Base-by-base conservation (phyloP, 2,329 filamentous ascomycete species). In the Diplocarpon rosae region DNA sequence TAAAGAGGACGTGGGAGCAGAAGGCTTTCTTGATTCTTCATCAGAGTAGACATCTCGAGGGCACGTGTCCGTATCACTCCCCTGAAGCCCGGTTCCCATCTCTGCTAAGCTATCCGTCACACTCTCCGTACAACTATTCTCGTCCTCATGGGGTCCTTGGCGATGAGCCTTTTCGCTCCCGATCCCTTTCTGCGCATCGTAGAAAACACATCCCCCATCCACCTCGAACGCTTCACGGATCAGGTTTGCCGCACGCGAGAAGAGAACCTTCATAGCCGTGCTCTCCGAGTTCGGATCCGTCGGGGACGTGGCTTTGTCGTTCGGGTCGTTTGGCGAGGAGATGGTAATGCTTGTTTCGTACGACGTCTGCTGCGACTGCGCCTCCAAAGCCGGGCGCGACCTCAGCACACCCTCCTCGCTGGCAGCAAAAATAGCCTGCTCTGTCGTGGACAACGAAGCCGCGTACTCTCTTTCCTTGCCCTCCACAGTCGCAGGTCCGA, bases 151-250 rank as follows among this genome's bases (percentile, higher is more conserved):
- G 8, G 32, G 15, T 29, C 20, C 32, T 6, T 28, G 30, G 5
- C 7, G 11, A 5, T 45, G 30, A 9, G 17, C 16, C 24, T 14
- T 39, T 15, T 45, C 37, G 30, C 40, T 49, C 20, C 49, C 53
- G 42, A 58, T 59, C 0, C 59, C 57, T 29, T 46, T 56, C 31
- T 60, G 58, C 14, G 56, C 58, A 50, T 61, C 58, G 39, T 58
- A 60, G 32, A 62, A 62, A 2, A 62, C 49, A 12, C 52, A 52
- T 1, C 59, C 59, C 1, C 60, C 60, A 40, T 62, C 59, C 6
- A 62, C 54, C 39, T 62, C 60, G 15, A 61, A 60, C 1, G 59
- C 52, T 39, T 61, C 59, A 28, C 58, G 47, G 13, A 62, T 62
- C 2, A 62, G 42, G 39, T 62, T 60, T 6, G 56, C 53, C 5